These are phyloP conservation scores for Kazachstania psychrophila DNA, from an alignment of 805 yeast genomes.

Conservation along the genomic window DNA sequence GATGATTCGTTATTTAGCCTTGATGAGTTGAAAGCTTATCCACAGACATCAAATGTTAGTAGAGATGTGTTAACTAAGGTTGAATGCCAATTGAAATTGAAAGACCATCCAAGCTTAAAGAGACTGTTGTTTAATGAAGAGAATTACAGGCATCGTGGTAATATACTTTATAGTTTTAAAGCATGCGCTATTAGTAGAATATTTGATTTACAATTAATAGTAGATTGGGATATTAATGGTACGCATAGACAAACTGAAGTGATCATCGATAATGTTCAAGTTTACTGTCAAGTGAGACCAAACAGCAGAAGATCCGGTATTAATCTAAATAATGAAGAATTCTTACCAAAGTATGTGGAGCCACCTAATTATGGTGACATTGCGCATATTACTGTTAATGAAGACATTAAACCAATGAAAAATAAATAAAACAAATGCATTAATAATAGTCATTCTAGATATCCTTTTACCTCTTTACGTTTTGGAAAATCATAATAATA, in stretches of 20 bases:
- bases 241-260: conserved; percentile 18
- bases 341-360: conserved; percentile 21
- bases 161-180: conserved; percentile 25
- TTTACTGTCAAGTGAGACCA: conserved; percentile 14
- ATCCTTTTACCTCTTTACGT: too few relatives aligned
- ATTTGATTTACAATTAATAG: conserved; percentile 22
- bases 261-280: conserved; percentile 16
- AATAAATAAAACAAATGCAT: too few relatives aligned
- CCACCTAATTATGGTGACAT: conserved; percentile 22
- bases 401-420: neutral
- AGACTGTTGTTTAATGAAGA: conserved; percentile 24
- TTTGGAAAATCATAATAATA: too few relatives aligned
- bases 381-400: conserved; percentile 2
- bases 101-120: conserved; percentile 17
- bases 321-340: conserved; percentile 7
- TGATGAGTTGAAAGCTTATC: conserved; percentile 3
- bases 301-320: neutral
- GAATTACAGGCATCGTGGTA: conserved; percentile 28
- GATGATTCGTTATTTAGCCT: conserved; percentile 2
- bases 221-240: conserved; percentile 22
- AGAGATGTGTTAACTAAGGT: conserved; percentile 2
- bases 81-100: conserved; percentile 18
- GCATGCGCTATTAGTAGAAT: conserved; percentile 23
- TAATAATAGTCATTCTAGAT: too few relatives aligned
- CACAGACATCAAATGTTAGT: neutral